These are phyloP conservation scores for Hericium erinaceus DNA, from an alignment of 768 basidiomycete genomes.

Conservation along the genomic window DNA sequence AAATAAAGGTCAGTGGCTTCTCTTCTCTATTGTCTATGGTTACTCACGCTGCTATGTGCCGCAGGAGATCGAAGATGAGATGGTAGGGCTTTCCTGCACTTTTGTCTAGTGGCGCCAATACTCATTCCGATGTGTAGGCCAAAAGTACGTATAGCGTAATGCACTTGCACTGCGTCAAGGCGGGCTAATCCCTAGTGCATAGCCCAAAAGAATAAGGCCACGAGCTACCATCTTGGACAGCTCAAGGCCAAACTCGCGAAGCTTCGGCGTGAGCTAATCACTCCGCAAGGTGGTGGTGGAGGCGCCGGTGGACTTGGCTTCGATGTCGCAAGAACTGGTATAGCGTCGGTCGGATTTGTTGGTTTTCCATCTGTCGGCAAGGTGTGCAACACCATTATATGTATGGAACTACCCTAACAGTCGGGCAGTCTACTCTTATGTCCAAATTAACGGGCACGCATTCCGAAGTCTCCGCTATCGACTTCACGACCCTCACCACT, in stretches of 20 bases:
- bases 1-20: constrained; percentile 56
- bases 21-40: not conserved
- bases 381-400: constrained; percentile 28
- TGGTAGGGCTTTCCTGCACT: constrained; percentile 45
- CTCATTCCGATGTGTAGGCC: constrained; percentile 38
- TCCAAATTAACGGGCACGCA: constrained; percentile 94
- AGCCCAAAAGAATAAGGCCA: constrained; percentile 96
- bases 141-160: constrained; percentile 54
- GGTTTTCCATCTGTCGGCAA: constrained; percentile 94
- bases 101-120: constrained; percentile 9
- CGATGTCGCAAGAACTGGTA: constrained; percentile 96
- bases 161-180: constrained; percentile 5
- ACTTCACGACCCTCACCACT: constrained; percentile 93
- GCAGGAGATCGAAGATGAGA: constrained; percentile 94
- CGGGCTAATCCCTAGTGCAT: constrained; percentile 9
- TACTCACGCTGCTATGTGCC: no score
- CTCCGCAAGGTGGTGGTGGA: constrained; percentile 68
- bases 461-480: constrained; percentile 91
- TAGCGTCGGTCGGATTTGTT: constrained; percentile 92
- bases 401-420: constrained; percentile 4
- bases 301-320: constrained; percentile 89
- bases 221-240: constrained; percentile 92
- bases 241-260: constrained; percentile 98
- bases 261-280: constrained; percentile 87
- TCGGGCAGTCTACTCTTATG: constrained; percentile 77